These are phyloP conservation scores for Penicillium palitans DNA, from an alignment of 2,329 filamentous ascomycete species.

Conservation along the genomic window DNA sequence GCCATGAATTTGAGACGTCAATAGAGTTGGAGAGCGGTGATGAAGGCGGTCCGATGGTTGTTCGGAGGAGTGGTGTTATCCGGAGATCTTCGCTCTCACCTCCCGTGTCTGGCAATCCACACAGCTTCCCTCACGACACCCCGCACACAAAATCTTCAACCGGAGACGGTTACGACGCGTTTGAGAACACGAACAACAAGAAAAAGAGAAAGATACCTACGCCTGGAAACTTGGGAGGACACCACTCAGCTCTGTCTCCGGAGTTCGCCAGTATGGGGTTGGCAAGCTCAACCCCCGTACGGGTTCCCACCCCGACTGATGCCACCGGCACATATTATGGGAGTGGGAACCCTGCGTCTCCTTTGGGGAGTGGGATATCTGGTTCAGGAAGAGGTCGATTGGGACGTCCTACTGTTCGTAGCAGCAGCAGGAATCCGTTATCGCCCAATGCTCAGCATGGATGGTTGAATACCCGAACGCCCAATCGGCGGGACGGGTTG, in stretches of 20 bases:
- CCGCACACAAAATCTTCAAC: slow-evolving; percentile 54
- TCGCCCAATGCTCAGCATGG: slow-evolving; percentile 59
- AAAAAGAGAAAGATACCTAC: slow-evolving; percentile 98
- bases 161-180: slow-evolving; percentile 91
- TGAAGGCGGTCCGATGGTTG: slow-evolving; percentile 52
- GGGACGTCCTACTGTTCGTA: slow-evolving; percentile 56
- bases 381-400: slow-evolving; percentile 82
- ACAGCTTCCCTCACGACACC: slow-evolving; percentile 14
- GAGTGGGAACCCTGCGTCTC: slow-evolving; percentile 55
- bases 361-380: slow-evolving; percentile 69
- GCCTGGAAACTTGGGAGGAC: slow-evolving; percentile 67
- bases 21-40: slow-evolving; percentile 63
- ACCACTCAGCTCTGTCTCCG: slow-evolving; percentile 60
- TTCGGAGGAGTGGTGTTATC: slow-evolving; percentile 44
- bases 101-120: slow-evolving; percentile 19
- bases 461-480: slow-evolving; percentile 54
- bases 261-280: slow-evolving; percentile 67
- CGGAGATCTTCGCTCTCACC: slow-evolving; percentile 40
- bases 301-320: slow-evolving; percentile 49
- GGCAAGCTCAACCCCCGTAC: slow-evolving; percentile 45
- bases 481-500: slow-evolving; percentile 50
- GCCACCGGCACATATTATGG: slow-evolving; percentile 57
- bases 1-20: slow-evolving; percentile 54
- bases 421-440: slow-evolving; percentile 63
- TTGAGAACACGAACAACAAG: slow-evolving; percentile 98